Conservation (phyloP, 257 asterid genomes). For the Thymus mandschuricus region DNA sequence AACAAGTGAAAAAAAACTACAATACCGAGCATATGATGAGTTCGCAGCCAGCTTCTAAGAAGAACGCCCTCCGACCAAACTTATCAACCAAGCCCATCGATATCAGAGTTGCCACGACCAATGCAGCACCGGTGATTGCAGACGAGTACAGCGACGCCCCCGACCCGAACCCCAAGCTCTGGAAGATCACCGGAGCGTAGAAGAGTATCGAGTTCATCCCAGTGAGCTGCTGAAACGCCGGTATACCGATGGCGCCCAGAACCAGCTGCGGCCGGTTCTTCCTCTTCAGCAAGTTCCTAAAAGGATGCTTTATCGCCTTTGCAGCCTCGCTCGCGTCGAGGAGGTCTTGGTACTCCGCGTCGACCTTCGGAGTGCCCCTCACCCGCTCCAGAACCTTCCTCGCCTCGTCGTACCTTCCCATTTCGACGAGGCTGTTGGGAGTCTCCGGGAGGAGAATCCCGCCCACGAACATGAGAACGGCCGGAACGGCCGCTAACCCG, state of each 20-base stretch:
- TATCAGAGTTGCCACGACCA: conserved; percentile 46
- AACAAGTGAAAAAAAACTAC: not conserved
- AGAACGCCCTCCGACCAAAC: conserved; percentile 76
- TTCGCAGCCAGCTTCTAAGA: conserved; percentile 81
- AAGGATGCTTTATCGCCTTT: conserved; percentile 9
- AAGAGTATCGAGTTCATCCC: conserved; percentile 67
- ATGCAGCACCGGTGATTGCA: conserved; percentile 48
- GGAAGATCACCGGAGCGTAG: conserved; percentile 68
- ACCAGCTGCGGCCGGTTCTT: conserved; percentile 53
- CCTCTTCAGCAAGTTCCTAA: not conserved
- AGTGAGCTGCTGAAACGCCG: conserved; percentile 58
- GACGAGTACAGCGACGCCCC: conserved; percentile 57
- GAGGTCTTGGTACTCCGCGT: conserved; percentile 47
- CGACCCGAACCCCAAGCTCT: conserved; percentile 59
- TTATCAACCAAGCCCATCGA: conserved; percentile 70
- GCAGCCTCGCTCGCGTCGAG: conserved; percentile 58
- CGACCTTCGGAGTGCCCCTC: conserved; percentile 44
- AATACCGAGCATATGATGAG: conserved; percentile 53
- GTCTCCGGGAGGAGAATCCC: conserved; percentile 58
- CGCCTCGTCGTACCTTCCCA: conserved; percentile 49
- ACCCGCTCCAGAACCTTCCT: conserved; percentile 37
- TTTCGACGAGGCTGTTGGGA: conserved; percentile 57
- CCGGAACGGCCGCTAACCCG: conserved; percentile 56
- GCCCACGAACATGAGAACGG: conserved; percentile 54
- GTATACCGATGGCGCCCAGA: conserved; percentile 47